These are phyloP conservation scores for Penicillium sp. DNA, from an alignment of 2,329 filamentous ascomycete species.

Conservation along the genomic window DNA sequence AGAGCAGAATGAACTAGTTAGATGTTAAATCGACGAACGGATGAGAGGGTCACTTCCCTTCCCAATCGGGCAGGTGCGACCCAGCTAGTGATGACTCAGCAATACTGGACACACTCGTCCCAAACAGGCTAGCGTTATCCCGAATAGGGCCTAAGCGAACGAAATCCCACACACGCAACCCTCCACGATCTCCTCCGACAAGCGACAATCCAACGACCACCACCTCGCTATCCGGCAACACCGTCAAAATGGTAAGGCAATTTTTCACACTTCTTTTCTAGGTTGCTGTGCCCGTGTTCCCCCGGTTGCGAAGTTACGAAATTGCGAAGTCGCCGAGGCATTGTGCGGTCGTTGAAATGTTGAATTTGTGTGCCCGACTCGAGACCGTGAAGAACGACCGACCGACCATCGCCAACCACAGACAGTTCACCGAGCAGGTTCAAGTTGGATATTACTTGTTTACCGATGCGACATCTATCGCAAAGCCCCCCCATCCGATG, in stretches of 20 bases:
- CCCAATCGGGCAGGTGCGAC: constrained; percentile 6
- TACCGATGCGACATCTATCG: too few relatives aligned
- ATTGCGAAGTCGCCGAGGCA: constrained; percentile 11
- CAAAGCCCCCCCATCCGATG: too few relatives aligned
- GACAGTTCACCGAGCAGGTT: too few relatives aligned
- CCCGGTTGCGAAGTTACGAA: constrained; percentile 24
- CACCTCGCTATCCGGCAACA: constrained; percentile 45
- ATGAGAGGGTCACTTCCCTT: background rate
- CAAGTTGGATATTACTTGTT: too few relatives aligned
- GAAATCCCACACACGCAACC: constrained; percentile 44
- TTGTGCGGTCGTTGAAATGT: constrained; percentile 14
- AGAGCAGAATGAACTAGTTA: background rate
- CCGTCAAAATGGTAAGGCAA: constrained; percentile 49
- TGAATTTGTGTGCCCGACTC: constrained; percentile 20
- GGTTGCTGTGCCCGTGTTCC: constrained; percentile 22
- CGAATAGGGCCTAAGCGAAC: constrained; percentile 46
- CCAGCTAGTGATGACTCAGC: constrained; percentile 22
- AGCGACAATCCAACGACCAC: constrained; percentile 43
- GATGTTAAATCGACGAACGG: background rate
- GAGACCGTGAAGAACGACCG: constrained; percentile 14
- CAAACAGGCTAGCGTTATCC: constrained; percentile 30
- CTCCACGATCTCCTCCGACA: constrained; percentile 38
- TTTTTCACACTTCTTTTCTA: constrained; percentile 18
- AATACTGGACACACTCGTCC: constrained; percentile 16
- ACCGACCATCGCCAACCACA: constrained; percentile 6